Conservation (phyloP, 2,329 filamentous ascomycete species). For the Esteya vermicola region DNA sequence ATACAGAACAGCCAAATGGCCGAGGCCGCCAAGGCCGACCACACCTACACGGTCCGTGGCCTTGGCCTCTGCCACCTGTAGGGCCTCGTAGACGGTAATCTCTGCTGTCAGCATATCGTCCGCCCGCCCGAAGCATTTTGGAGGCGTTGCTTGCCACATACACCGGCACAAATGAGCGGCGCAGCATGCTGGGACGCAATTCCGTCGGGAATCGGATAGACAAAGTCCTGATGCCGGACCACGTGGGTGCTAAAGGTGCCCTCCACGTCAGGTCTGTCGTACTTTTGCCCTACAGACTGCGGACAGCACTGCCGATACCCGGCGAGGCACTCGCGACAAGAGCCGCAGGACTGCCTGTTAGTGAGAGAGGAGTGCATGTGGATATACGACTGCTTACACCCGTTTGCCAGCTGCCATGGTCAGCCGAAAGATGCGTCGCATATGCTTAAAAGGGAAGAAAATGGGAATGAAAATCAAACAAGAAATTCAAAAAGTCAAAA, state of each 20-base stretch:
- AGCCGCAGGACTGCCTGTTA: conserved; percentile 3
- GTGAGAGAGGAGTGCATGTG: too few relatives aligned
- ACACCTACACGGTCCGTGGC: conserved; percentile 18
- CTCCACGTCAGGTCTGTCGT: neutral
- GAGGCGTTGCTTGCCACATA: neutral
- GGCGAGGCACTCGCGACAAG: conserved; percentile 1
- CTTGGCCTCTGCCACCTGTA: conserved; percentile 12
- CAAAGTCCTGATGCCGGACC: conserved; percentile 6
- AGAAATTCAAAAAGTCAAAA: too few relatives aligned
- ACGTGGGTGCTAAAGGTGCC: conserved; percentile 4
- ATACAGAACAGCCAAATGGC: conserved; percentile 49
- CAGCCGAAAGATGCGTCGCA: neutral
- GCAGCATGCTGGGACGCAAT: conserved; percentile 1
- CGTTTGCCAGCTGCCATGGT: neutral
- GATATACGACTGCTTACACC: neutral
- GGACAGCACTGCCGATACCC: conserved; percentile 5
- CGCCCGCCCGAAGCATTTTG: too few relatives aligned
- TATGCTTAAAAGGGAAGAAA: too few relatives aligned
- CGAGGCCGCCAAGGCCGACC: conserved; percentile 40
- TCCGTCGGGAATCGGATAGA: conserved; percentile 2
- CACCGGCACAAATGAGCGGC: conserved; percentile 4
- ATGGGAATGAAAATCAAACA: too few relatives aligned
- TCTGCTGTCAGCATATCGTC: too few relatives aligned
- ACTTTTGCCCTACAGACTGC: conserved; percentile 3
- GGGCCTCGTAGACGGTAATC: conserved; percentile 22